Conservation (phyloP, 306 rosid species). For the Benincasa hispida region DNA sequence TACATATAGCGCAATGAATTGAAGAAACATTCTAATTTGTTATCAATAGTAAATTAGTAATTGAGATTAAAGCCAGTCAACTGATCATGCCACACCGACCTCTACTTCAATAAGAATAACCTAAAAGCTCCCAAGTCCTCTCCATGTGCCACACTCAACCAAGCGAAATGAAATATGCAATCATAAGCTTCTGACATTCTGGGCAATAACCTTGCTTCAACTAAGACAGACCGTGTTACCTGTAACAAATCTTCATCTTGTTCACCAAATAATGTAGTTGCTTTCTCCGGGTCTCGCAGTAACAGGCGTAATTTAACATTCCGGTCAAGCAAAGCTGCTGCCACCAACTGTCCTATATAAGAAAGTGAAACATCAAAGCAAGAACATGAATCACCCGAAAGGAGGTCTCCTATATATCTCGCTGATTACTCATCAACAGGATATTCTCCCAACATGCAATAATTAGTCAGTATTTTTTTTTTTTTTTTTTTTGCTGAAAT, state of each 20-base stretch:
- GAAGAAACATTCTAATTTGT: neutral
- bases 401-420: neutral
- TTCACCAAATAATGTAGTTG: constrained; percentile 52
- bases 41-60: neutral
- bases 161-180: neutral
- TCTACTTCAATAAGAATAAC: neutral
- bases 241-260: constrained; percentile 52
- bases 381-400: neutral
- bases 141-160: neutral
- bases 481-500: no score
- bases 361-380: constrained; percentile 4
- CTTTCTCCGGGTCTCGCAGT: constrained; percentile 73
- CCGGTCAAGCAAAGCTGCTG: constrained; percentile 66
- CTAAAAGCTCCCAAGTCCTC: neutral
- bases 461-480: no score
- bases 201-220: neutral
- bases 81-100: neutral
- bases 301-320: constrained; percentile 59
- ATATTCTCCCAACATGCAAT: neutral
- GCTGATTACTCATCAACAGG: neutral
- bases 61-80: neutral
- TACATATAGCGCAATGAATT: neutral
- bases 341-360: constrained; percentile 79
- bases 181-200: neutral
- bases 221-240: constrained; percentile 23